Evolutionary conservation across 2,329 filamentous ascomycete genomes (phyloP), one percentile per base, ranked within the genome.

Genomic region (Verticillium klebahnii): DNA sequence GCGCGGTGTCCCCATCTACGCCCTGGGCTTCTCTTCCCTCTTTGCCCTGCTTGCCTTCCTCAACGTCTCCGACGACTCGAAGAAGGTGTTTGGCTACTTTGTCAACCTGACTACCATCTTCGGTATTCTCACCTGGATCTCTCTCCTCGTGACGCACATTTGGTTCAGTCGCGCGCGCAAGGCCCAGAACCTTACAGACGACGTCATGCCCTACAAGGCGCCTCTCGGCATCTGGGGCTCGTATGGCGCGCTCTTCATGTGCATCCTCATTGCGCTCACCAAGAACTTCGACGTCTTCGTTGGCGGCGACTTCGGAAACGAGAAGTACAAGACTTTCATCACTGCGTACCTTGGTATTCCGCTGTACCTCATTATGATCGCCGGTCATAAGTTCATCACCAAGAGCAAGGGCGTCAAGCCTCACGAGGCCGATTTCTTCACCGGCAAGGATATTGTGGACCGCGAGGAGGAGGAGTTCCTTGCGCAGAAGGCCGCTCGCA

Each of bases 281-380:
- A 96, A 95, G 83, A 93, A 92, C 80, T 95, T 87, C 75, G 81
- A 85, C 61, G 88, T 89, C 63, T 95, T 95, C 74, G 80, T 85
- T 64, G 72, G 68, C 70, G 77, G 67, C 79, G 81, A 75, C 68
- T 69, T 66, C 57, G 81, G 80, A 60, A 78, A 79, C 58, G 64
- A 66, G 61, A 65, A 65, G 64, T 90, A 90, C 80, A 87, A 89
- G 79, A 88, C 84, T 69, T 93, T 93, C 75, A 85, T 93, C 73
- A 92, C 89, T 0, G 89, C 88, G 31, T 93, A 93, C 73, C 78
- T 90, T 8, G 90, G 90, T 58, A 92, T 93, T 67, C 90, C 90
- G 1, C 74, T 93, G 25, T 93, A 92, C 73, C 74, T 93, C 19
- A 77, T 82, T 29, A 80, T 90, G 72, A 85, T 92, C 70, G 84